Conservation (phyloP, 2,329 filamentous ascomycete species). For the Fusarium globosum region DNA sequence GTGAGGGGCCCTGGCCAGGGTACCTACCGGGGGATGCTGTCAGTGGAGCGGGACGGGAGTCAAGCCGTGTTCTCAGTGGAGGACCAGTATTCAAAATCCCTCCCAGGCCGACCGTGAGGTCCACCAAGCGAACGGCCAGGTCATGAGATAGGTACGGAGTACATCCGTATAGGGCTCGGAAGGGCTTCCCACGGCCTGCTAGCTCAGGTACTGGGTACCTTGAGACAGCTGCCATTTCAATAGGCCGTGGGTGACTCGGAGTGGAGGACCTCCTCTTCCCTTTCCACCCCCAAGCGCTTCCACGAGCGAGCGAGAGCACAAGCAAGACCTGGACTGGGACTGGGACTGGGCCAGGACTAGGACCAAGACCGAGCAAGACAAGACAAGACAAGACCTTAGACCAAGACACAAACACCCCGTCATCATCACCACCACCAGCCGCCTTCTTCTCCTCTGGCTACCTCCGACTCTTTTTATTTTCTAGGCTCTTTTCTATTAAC, state of each 20-base stretch:
- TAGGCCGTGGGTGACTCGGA: constrained; percentile 10
- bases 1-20: constrained; percentile 15
- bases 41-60: constrained; percentile 38
- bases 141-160: constrained; percentile 24
- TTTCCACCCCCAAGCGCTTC: constrained; percentile 38
- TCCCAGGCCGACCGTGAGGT: constrained; percentile 24
- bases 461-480: constrained; percentile 12
- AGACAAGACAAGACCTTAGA: constrained; percentile 17
- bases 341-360: not conserved
- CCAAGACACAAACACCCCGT: constrained; percentile 36
- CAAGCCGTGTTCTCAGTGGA: constrained; percentile 34
- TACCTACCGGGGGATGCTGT: constrained; percentile 31
- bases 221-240: constrained; percentile 6
- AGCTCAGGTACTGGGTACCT: constrained; percentile 23
- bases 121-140: constrained; percentile 30
- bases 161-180: constrained; percentile 3
- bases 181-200: not conserved
- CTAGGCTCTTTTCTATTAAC: constrained; percentile 14
- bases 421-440: constrained; percentile 36
- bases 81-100: constrained; percentile 29
- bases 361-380: constrained; percentile 25
- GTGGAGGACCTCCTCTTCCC: constrained; percentile 40
- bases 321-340: constrained; percentile 8
- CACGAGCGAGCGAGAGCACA: constrained; percentile 19
- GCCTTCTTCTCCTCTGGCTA: constrained; percentile 25